Conservation (phyloP, 108 stramenopile genomes). For the Cyclostephanos tholiformis region DNA sequence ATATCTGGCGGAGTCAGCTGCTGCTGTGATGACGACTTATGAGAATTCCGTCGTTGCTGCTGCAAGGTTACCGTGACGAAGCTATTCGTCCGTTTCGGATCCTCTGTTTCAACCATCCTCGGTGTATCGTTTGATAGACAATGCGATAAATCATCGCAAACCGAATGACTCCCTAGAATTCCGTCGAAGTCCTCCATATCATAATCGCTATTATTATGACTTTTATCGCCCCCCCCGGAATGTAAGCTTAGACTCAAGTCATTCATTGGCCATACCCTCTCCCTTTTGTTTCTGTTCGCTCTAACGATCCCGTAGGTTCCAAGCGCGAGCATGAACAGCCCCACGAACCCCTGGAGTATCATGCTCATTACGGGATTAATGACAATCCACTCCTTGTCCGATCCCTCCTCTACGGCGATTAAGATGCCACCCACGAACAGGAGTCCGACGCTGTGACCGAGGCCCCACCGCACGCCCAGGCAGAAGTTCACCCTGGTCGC, state of each 20-base stretch:
- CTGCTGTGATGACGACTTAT: too few species aligned
- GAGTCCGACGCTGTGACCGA: conserved; percentile 69
- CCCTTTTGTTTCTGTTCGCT: conserved; percentile 33
- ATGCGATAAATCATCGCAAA: background rate
- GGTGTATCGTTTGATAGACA: background rate
- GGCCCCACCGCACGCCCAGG: conserved; percentile 71
- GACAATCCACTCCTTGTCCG: conserved; percentile 28
- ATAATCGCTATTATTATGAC: too few species aligned
- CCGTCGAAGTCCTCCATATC: background rate
- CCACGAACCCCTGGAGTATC: conserved; percentile 63
- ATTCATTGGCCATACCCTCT: background rate
- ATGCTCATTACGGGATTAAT: conserved; percentile 43
- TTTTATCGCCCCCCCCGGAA: too few species aligned
- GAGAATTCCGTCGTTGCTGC: too few species aligned
- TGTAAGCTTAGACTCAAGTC: too few species aligned
- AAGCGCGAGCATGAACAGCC: conserved; percentile 68
- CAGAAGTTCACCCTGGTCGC: conserved; percentile 30
- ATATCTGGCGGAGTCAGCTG: too few species aligned
- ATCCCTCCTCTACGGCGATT: conserved; percentile 29
- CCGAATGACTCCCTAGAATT: background rate
- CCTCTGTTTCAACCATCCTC: too few species aligned
- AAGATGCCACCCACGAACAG: conserved; percentile 61
- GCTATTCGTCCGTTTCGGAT: too few species aligned
- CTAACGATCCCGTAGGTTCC: conserved; percentile 58
- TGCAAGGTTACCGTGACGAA: too few species aligned